Conservation (phyloP, 2,329 filamentous ascomycete species). For the Phialocephala subalpina region DNA sequence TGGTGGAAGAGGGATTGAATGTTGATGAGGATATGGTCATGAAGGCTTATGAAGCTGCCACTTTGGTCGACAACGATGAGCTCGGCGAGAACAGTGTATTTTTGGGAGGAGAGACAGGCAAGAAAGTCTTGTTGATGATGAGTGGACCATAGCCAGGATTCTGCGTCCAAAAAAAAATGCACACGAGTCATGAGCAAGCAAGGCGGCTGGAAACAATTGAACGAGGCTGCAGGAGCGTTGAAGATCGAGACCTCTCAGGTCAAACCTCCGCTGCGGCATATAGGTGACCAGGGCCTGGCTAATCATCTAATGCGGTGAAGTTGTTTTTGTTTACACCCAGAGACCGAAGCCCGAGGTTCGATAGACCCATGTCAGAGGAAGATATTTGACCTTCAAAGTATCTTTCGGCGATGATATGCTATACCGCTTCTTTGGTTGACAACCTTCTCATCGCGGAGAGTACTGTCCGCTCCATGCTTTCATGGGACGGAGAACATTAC, state of each 20-base stretch:
- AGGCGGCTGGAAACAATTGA: not conserved
- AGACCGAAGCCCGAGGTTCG: not conserved
- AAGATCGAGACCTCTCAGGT: not conserved
- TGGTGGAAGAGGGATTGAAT: constrained; percentile 82
- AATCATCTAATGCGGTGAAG: not conserved
- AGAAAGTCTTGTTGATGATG: constrained; percentile 43
- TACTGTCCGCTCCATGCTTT: too few species aligned
- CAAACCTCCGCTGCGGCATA: not conserved
- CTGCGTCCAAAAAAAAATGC: constrained; percentile 8
- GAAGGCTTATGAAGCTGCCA: constrained; percentile 80
- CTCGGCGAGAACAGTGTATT: constrained; percentile 65
- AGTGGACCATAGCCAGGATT: constrained; percentile 32
- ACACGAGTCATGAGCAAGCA: constrained; percentile 16
- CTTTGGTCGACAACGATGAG: constrained; percentile 73
- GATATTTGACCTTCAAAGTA: not conserved
- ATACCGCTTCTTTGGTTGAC: too few species aligned
- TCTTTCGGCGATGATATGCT: not conserved
- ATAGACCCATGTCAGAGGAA: not conserved
- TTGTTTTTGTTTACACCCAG: not conserved
- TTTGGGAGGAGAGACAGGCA: constrained; percentile 55
- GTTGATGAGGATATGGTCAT: constrained; percentile 93
- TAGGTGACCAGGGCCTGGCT: not conserved
- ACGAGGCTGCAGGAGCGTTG: not conserved
- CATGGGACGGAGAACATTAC: too few species aligned
- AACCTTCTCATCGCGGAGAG: too few species aligned